A percentile compares a stretch with the other conserved stretches of the same genome.
phyloP scores from a whole-genome alignment of 108 stramenopile species.

The Nitzschia putrida region DNA sequence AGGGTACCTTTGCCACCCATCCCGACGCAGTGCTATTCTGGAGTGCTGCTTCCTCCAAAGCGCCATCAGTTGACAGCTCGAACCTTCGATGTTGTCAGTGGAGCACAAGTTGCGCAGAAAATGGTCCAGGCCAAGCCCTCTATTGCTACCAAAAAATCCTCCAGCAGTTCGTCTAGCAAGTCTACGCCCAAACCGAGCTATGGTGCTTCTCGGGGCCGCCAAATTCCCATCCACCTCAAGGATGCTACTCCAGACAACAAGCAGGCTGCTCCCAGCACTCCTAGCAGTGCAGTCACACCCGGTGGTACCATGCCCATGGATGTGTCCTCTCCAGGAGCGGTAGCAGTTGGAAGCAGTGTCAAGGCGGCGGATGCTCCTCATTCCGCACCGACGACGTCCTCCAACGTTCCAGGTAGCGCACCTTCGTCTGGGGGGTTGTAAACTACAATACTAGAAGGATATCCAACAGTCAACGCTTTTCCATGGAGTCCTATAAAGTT shows the following conservation, averaged over 20 bases:
- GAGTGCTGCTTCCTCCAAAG: slow-evolving; percentile 67
- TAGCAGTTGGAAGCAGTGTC: too few species aligned
- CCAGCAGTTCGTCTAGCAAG: slow-evolving; percentile 3
- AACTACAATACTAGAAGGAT: too few species aligned
- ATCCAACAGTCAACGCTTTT: too few species aligned
- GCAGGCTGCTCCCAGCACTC: slow-evolving; percentile 2
- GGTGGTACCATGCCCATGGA: slow-evolving; percentile 8
- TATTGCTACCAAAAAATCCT: neutral
- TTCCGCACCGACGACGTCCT: too few species aligned
- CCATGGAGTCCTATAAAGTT: too few species aligned
- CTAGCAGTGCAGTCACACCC: neutral
- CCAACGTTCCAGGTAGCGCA: too few species aligned
- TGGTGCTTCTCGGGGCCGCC: slow-evolving; percentile 54
- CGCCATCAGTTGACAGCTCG: slow-evolving; percentile 68
- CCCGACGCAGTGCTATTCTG: slow-evolving; percentile 71
- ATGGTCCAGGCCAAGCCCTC: slow-evolving; percentile 48
- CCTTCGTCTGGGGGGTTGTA: too few species aligned
- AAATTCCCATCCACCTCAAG: slow-evolving; percentile 52
- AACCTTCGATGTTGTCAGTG: slow-evolving; percentile 83
- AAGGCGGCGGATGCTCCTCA: too few species aligned
- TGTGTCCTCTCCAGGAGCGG: neutral
- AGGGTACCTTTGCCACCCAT: slow-evolving; percentile 73
- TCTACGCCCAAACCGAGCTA: slow-evolving; percentile 35
- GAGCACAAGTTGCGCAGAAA: slow-evolving; percentile 54
- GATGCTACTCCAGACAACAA: slow-evolving; percentile 1